Base-by-base conservation (phyloP, 78 protist species). In the Dictyostelium discoideum region DNA sequence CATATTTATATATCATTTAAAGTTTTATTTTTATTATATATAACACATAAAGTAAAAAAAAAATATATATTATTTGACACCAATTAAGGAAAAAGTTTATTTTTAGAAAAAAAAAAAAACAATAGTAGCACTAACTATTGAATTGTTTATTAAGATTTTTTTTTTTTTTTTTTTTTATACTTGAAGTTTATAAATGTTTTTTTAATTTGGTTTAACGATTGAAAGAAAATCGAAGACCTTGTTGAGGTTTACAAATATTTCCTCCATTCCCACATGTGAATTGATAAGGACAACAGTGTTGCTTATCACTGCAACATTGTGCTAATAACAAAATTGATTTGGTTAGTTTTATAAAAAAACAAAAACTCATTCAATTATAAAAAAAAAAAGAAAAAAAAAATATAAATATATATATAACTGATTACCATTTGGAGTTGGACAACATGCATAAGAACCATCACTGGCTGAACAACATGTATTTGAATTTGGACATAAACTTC, bases 261-360 rank as follows among this genome's bases (percentile, higher is more conserved):
- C 93, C 93, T n/a, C 65, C 77, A 11, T 11, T 20, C 2, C 93
- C 69, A 77, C 93, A 87, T 11, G 76, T 8, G 85, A 87, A 87
- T 18, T 69, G 74, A 6, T 40, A 9, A 54, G 93, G 85, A 54
- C 93, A 87, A 78, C 93, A 87, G 37, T 87, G 85, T 50, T 87
- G 44, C 9, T 54, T 78, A 78, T 78, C 42, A 42, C 65, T 26
- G 20, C 57, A 44, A 78, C 57, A 76, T 76, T 76, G 50, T 32
- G 40, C 57, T 26, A 37, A 37, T 74, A 9, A 37, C 2, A 74
- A 37, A 37, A 74, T 26, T 74, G 7, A 26, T 16, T 16, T n/a
- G 9, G 73, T n/a, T n/a, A n/a, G 73, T 65, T 60, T n/a, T 65
- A 54, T 11, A 54, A 44, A 44, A 44, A 4, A 6, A 16, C 11